Evolutionary conservation across 108 stramenopile genomes (phyloP).

Genomic region (Skeletonema costatum): DNA sequence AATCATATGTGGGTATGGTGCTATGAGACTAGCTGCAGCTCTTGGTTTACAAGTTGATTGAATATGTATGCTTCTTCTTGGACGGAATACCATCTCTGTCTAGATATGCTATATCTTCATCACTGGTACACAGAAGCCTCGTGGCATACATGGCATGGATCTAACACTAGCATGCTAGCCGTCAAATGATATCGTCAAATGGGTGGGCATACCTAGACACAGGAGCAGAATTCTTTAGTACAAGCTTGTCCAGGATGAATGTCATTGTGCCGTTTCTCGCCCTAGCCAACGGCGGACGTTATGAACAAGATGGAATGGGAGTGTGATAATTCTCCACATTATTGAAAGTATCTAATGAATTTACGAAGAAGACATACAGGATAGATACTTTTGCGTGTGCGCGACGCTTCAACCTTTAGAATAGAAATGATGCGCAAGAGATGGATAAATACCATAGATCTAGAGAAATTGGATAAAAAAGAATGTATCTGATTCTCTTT

Average conservation of each 20-base stretch:
- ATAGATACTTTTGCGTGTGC: no score
- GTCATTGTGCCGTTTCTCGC: conserved; percentile 46
- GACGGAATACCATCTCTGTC: conserved; percentile 61
- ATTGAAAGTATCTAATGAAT: not conserved
- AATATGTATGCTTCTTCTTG: conserved; percentile 68
- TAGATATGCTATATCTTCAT: conserved; percentile 59
- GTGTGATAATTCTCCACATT: conserved; percentile 27
- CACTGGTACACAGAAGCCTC: conserved; percentile 52
- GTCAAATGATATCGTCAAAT: conserved; percentile 49
- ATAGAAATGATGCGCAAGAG: no score
- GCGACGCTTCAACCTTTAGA: no score
- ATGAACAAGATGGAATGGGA: conserved; percentile 10
- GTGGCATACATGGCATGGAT: conserved; percentile 47
- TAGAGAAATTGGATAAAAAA: no score
- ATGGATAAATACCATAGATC: no score
- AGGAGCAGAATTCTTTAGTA: conserved; percentile 63
- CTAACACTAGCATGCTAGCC: conserved; percentile 53
- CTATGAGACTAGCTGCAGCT: conserved; percentile 48
- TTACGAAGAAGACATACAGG: no score
- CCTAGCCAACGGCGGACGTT: conserved; percentile 55
- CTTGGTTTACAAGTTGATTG: conserved; percentile 67
- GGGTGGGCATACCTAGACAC: conserved; percentile 58
- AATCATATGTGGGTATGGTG: no score
- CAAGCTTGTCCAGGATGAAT: conserved; percentile 54
- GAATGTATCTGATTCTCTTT: no score